Base-by-base conservation (phyloP, 371 early-diverging fungal genomes). In the Syncephalastrum racemosum region DNA sequence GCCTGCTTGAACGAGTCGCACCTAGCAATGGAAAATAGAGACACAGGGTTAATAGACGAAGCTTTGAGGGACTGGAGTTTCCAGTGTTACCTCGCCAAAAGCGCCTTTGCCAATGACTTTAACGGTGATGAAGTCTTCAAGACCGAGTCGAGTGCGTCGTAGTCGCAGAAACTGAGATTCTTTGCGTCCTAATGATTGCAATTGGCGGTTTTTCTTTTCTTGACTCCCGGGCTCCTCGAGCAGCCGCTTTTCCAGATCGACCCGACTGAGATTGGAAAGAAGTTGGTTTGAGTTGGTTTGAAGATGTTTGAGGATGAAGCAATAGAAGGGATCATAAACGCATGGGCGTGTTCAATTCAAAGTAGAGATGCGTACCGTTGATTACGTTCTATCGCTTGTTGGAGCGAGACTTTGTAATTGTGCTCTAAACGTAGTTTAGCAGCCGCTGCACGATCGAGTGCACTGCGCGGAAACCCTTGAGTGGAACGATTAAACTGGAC, bases 51-150 rank as follows among this genome's bases (percentile, higher is more conserved):
- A 22, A n/a, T 8, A 19, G 19, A 6, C 46, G 2, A 15, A 15
- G 8, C 2, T 10, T 22, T 3, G 10, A 45, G 14, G 14, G 14
- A 13, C 2, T 2, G 16, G 3, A 12, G 7, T 45, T 54, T 53
- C 1, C 36, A 36, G 20, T 16, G 36, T 66, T 66, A 91, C 96
- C 71, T 98, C 99, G 44, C 99, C 99, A 82, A 99, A 99, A 3
- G 99, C 99, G 46, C 99, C 99, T 58, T 95, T 95, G n/a, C 99
- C 99, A 71, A 99, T 97, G n/a, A 99, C 96, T 75, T 95, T 92
- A 56, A 99, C 86, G 18, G 99, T 97, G 46, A 81, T 71, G 68
- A 99, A 99, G 78, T 99, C 99, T 60, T 89, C 88, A 13, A 96
- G 83, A 15, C 95, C 91, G 39, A 99, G 76, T 70, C 96, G 87